phyloP scores from a whole-genome alignment of 495 filamentous ascomycete genomes.

The Hypoxylon subgilvum region DNA sequence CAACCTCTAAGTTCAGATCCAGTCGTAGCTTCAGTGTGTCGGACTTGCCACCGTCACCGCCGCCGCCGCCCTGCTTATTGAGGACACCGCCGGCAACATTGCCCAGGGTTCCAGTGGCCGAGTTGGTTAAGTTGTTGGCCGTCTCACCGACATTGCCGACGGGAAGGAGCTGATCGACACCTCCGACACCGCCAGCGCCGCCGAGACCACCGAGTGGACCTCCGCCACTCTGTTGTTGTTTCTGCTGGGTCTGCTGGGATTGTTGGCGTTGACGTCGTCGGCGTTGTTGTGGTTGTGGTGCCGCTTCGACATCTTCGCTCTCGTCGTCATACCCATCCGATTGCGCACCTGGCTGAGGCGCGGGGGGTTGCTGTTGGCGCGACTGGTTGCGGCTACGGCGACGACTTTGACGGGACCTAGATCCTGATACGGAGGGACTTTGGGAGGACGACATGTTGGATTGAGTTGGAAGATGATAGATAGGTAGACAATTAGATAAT shows the following conservation, averaged over 20 bases:
- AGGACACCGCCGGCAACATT: constrained; percentile 60
- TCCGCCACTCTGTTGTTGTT: constrained; percentile 53
- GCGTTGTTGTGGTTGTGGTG: constrained; percentile 33
- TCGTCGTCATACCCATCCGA: constrained; percentile 46
- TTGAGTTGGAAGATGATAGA: not conserved
- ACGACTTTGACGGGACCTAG: constrained; percentile 26
- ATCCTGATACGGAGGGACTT: constrained; percentile 29
- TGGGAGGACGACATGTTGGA: constrained; percentile 35
- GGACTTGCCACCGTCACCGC: constrained; percentile 58
- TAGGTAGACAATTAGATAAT: not conserved
- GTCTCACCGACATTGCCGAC: constrained; percentile 69
- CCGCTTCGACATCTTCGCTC: constrained; percentile 51
- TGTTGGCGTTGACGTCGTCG: constrained; percentile 45
- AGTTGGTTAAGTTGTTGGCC: constrained; percentile 65
- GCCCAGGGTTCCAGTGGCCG: constrained; percentile 64
- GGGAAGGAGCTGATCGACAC: constrained; percentile 40
- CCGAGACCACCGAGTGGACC: constrained; percentile 61
- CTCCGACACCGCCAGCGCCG: constrained; percentile 41
- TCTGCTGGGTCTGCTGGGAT: constrained; percentile 45
- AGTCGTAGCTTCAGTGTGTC: constrained; percentile 78
- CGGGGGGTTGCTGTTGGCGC: constrained; percentile 41
- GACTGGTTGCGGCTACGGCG: constrained; percentile 37
- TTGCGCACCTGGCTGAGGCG: constrained; percentile 45
- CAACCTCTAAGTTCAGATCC: constrained; percentile 86
- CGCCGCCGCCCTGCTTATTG: constrained; percentile 34